Base-by-base conservation (phyloP, 345 rosid genomes). In the Citrus sinensis region DNA sequence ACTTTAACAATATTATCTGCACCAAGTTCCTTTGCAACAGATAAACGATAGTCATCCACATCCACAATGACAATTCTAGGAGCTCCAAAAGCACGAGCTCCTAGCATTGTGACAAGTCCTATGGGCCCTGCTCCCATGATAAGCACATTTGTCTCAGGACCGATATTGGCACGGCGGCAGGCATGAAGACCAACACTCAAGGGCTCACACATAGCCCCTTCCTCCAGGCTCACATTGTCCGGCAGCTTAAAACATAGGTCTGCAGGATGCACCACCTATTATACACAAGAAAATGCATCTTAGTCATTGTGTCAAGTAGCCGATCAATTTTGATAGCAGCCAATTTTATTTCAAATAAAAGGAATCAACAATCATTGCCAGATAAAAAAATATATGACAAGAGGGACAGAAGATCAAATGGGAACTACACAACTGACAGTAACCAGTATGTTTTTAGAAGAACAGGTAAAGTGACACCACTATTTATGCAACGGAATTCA, bases 181-280 rank as follows among this genome's bases (percentile, higher is more conserved):
- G 99, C 97, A 63, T 96, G 97, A 19, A 96, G 97, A 55, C 98
- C 97, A 58, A 92, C 94, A 79, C 98, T 96, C 34, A 94, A 83
- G 54, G 97, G 98, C 78, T 96, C 99, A 73, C 99, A 94, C 98
- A 96, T 92, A 71, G 97, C 95, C 76, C 97, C 97, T 88, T 94
- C 99, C 82, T 96, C 99, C 83, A 96, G 82, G 87, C 92, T 94
- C 73, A 94, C 93, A 74, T 91, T 90, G 11, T 94, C 94, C 1
- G 99, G 98, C 71, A 96, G 85, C 80, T 92, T 96, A 76, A 92
- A 94, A 77, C 98, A 96, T 5, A 92, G 84, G 69, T 90, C 88
- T 29, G 98, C 97, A 64, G 99, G 99, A 84, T 96, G 98, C 85
- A 90, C 93, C 78, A 96, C 97, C 97, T 92, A 76, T 29, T n/a